Evolutionary conservation across 805 yeast genomes (phyloP).

Genomic region (Starmerella bombi): DNA sequence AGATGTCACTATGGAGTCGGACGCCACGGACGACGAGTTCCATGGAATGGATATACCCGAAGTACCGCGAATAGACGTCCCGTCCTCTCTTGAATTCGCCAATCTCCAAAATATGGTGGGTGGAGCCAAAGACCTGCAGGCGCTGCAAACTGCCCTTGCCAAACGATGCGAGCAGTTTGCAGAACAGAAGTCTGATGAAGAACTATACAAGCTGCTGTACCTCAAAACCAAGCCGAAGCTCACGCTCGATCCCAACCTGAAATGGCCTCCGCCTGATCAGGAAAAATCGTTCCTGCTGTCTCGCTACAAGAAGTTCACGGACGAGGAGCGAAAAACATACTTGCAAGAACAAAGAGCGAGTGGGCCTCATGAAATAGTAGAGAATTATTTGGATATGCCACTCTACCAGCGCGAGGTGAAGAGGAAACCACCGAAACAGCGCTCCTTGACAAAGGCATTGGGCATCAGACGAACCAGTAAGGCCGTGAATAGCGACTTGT

Average conservation of each 20-base stretch:
- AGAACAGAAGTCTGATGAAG: background rate
- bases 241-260: background rate
- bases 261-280: conserved; percentile 4
- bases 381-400: conserved; percentile 8
- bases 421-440: conserved; percentile 74
- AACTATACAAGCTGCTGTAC: no score
- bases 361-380: conserved; percentile 10
- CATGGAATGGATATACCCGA: background rate
- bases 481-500: conserved; percentile 49
- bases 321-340: conserved; percentile 9
- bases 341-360: conserved; percentile 4
- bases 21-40: background rate
- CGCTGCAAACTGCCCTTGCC: background rate
- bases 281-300: conserved; percentile 5
- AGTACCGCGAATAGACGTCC: conserved; percentile 1
- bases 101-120: background rate
- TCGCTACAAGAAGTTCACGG: conserved; percentile 1
- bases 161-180: background rate
- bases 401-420: conserved; percentile 7
- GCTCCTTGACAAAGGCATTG: conserved; percentile 83
- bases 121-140: conserved; percentile 1
- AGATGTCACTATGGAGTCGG: background rate
- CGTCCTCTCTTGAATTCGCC: background rate
- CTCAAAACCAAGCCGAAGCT: background rate
- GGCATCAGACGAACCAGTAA: conserved; percentile 35